Evolutionary conservation across 768 basidiomycete genomes (phyloP).

Genomic region (Phanerodontia chrysosporium): DNA sequence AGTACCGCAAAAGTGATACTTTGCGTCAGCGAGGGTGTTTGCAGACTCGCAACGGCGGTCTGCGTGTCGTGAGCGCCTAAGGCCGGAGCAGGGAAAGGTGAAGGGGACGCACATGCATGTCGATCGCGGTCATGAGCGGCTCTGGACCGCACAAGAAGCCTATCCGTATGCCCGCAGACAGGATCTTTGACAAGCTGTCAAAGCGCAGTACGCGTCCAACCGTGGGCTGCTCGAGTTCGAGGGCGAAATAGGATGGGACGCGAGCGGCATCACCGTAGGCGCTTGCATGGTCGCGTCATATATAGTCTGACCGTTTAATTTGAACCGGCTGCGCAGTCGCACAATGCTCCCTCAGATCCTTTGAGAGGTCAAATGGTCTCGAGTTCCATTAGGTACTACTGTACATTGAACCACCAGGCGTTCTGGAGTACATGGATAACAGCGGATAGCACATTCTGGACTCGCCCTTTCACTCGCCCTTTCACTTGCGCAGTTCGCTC

Average conservation of each 20-base stretch:
- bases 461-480: too few relatives aligned
- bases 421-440: too few relatives aligned
- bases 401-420: too few relatives aligned
- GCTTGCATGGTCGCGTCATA: too few relatives aligned
- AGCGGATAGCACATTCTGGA: too few relatives aligned
- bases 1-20: constrained; percentile 58
- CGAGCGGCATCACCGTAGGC: constrained; percentile 60
- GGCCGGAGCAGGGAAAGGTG: not conserved
- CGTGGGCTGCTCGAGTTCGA: constrained; percentile 60
- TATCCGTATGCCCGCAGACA: constrained; percentile 73
- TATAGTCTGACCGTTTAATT: too few relatives aligned
- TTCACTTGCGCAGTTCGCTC: too few relatives aligned
- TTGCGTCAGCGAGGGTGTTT: constrained; percentile 64
- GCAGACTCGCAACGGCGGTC: constrained; percentile 69
- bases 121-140: constrained; percentile 63
- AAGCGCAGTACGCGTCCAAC: constrained; percentile 83
- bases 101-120: constrained; percentile 56
- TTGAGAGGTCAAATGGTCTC: too few relatives aligned
- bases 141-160: constrained; percentile 80
- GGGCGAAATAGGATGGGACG: constrained; percentile 76
- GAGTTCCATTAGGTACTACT: too few relatives aligned
- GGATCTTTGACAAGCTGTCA: constrained; percentile 87
- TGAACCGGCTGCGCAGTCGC: too few relatives aligned
- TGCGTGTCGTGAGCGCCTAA: constrained; percentile 24
- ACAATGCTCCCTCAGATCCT: too few relatives aligned